phyloP scores from a whole-genome alignment of 768 basidiomycete species.

The Tremella fuciformis region DNA sequence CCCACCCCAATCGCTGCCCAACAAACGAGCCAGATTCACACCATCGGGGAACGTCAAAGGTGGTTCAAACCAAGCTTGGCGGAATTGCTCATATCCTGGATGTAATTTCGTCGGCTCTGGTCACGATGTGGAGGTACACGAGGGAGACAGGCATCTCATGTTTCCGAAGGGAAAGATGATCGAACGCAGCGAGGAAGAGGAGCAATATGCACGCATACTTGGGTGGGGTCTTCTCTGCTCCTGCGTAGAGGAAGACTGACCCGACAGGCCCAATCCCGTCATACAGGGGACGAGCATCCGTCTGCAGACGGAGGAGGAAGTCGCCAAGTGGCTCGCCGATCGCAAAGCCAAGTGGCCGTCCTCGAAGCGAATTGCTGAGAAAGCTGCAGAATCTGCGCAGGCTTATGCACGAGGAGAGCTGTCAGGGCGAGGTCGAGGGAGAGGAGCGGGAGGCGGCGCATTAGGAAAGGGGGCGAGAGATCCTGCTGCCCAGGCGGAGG shows the following conservation, averaged over 20 bases:
- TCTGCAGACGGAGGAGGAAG: slow-evolving; percentile 75
- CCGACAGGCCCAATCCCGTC: slow-evolving; percentile 31
- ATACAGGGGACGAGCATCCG: slow-evolving; percentile 66
- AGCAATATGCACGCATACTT: slow-evolving; percentile 35
- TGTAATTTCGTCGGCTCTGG: slow-evolving; percentile 49
- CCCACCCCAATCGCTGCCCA: not conserved
- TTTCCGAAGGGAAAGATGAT: slow-evolving; percentile 41
- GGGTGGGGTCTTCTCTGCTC: slow-evolving; percentile 39
- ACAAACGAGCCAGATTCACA: slow-evolving; percentile 5
- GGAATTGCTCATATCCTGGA: slow-evolving; percentile 45
- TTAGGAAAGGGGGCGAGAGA: slow-evolving; percentile 11
- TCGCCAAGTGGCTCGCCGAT: slow-evolving; percentile 83
- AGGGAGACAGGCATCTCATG: slow-evolving; percentile 52
- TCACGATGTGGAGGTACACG: slow-evolving; percentile 49
- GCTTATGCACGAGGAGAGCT: slow-evolving; percentile 73
- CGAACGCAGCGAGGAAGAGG: slow-evolving; percentile 48
- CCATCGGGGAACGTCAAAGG: not conserved
- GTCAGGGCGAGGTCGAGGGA: slow-evolving; percentile 23
- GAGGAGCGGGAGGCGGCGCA: slow-evolving; percentile 22
- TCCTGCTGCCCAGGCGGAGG: slow-evolving; percentile 27
- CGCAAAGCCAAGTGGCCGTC: slow-evolving; percentile 84
- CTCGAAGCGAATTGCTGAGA: slow-evolving; percentile 66
- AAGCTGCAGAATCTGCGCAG: slow-evolving; percentile 68
- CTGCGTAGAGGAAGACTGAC: not conserved
- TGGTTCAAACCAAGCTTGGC: slow-evolving; percentile 24